Conservation (phyloP, 441 rosid genomes). For the Mallotus japonicus region DNA sequence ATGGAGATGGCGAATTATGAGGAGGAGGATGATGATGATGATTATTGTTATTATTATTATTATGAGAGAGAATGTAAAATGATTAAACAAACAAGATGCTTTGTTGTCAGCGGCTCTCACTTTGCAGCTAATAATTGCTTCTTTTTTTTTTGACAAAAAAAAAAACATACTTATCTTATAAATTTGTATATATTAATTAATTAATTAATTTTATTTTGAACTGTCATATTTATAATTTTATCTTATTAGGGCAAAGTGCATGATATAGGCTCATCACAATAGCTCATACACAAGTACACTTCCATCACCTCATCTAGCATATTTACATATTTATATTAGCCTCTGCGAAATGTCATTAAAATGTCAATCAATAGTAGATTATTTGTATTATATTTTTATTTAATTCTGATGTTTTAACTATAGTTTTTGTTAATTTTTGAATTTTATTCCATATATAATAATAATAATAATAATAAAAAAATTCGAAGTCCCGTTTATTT, state of each 20-base stretch:
- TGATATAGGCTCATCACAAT: background rate
- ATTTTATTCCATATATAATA: too few relatives aligned
- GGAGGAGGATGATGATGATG: slow-evolving; percentile 57
- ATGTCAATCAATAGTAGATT: too few relatives aligned
- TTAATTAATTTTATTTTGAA: background rate
- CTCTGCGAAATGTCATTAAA: too few relatives aligned
- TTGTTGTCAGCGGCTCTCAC: slow-evolving; percentile 69
- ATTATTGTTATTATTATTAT: slow-evolving; percentile 15
- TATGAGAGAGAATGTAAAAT: slow-evolving; percentile 39
- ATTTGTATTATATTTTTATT: too few relatives aligned
- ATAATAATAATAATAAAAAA: too few relatives aligned
- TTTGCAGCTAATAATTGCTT: slow-evolving; percentile 81
- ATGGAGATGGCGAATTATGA: slow-evolving; percentile 66
- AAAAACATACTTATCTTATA: background rate
- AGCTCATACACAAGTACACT: slow-evolving; percentile 8
- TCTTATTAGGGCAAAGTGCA: too few relatives aligned
- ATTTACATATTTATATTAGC: too few relatives aligned
- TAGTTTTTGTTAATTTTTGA: too few relatives aligned
- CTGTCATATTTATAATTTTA: too few relatives aligned
- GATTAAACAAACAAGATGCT: slow-evolving; percentile 51
- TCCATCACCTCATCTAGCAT: slow-evolving; percentile 12
- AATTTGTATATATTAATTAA: slow-evolving; percentile 20
- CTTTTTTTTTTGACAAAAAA: background rate
- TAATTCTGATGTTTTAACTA: too few relatives aligned
- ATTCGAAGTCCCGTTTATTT: too few relatives aligned